Percentiles rank a stretch among this genome's conserved stretches.
These are phyloP conservation scores for Aspergillus terreus DNA, from an alignment of 2,329 filamentous ascomycete genomes.

Conservation along the genomic window DNA sequence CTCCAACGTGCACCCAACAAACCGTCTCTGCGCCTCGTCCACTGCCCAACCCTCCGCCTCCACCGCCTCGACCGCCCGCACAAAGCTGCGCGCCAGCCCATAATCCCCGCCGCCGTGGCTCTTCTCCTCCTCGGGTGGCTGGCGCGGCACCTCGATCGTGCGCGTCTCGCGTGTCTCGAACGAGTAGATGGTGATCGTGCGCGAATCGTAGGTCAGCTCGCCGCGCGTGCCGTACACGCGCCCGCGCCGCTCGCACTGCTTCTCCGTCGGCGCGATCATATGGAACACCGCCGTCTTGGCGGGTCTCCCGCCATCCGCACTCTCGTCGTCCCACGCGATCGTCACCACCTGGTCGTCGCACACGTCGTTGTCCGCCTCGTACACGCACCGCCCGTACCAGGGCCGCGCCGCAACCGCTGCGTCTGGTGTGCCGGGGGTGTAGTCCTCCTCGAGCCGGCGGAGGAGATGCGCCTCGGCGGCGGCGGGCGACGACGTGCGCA, in stretches of 20 bases:
- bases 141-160: slow-evolving; percentile 57
- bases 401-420: slow-evolving; percentile 47
- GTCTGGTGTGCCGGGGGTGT: slow-evolving; percentile 53
- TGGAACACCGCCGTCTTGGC: slow-evolving; percentile 87
- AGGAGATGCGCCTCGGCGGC: slow-evolving; percentile 52
- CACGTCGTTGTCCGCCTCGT: slow-evolving; percentile 88
- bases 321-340: slow-evolving; percentile 77
- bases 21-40: slow-evolving; percentile 66
- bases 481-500: slow-evolving; percentile 21
- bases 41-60: slow-evolving; percentile 66
- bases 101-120: slow-evolving; percentile 74
- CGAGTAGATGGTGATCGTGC: slow-evolving; percentile 69
- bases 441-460: slow-evolving; percentile 51
- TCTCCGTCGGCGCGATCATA: slow-evolving; percentile 87
- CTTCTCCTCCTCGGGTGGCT: slow-evolving; percentile 53
- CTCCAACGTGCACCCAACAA: slow-evolving; percentile 78
- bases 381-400: slow-evolving; percentile 95
- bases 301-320: slow-evolving; percentile 28
- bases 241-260: slow-evolving; percentile 80
- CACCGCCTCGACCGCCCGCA: slow-evolving; percentile 75
- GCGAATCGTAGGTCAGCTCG: slow-evolving; percentile 81
- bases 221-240: slow-evolving; percentile 82
- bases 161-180: slow-evolving; percentile 58
- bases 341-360: slow-evolving; percentile 90
- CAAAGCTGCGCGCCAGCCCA: slow-evolving; percentile 76